Conservation (phyloP, 2,329 filamentous ascomycete genomes). For the Stromatinia cepivora region DNA sequence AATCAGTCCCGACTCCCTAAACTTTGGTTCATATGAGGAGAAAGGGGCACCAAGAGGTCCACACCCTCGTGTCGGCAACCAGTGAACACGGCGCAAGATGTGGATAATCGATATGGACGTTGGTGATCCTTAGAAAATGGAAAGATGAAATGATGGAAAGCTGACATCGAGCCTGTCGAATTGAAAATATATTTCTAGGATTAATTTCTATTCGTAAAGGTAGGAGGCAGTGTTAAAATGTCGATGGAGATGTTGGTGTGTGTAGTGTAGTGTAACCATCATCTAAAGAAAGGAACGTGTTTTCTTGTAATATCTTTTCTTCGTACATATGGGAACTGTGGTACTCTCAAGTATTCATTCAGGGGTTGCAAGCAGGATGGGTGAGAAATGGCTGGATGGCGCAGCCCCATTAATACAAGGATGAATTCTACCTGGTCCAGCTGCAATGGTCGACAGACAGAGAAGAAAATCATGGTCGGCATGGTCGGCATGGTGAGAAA, state of each 20-base stretch:
- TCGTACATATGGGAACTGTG: background rate
- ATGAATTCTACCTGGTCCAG: background rate
- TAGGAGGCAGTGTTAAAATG: background rate
- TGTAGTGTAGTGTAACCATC: constrained; percentile 8
- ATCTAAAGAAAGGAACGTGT: background rate
- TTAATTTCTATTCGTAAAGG: background rate
- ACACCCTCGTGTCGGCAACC: constrained; percentile 2
- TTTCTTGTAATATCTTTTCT: background rate
- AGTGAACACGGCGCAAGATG: background rate
- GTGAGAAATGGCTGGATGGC: constrained; percentile 1
- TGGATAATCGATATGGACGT: background rate
- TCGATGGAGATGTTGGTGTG: background rate
- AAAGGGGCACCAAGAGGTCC: constrained; percentile 12
- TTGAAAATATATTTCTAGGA: background rate
- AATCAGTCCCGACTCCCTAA: constrained; percentile 9
- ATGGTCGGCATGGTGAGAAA: constrained; percentile 3
- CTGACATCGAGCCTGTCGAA: background rate
- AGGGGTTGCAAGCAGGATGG: background rate
- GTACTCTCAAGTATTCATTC: background rate
- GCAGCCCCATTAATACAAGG: constrained; percentile 8
- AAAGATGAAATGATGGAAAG: background rate
- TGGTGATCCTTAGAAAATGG: background rate
- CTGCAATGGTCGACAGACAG: background rate
- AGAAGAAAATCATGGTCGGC: background rate
- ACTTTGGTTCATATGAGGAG: constrained; percentile 1